phyloP scores from a whole-genome alignment of 371 early-diverging fungal genomes.

The Mucor racemosus region DNA sequence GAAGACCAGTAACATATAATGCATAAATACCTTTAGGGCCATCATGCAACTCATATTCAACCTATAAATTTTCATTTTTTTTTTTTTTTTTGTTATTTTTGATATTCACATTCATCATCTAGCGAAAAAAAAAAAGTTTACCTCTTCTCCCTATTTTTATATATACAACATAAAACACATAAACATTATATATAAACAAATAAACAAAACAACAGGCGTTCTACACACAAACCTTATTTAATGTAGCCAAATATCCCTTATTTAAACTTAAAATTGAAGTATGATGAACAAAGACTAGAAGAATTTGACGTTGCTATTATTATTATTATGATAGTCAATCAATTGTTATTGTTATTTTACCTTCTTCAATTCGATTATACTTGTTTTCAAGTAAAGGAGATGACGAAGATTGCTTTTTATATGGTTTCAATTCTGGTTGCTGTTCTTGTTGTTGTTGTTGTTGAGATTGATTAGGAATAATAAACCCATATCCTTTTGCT shows the following conservation, averaged over 20 bases:
- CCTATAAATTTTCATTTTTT: neutral
- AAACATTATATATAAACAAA: neutral
- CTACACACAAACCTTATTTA: conserved; percentile 12
- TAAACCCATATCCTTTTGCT: conserved; percentile 14
- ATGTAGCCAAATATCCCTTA: neutral
- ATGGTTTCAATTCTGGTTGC: neutral
- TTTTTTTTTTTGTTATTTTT: neutral
- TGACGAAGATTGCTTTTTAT: neutral
- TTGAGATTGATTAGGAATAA: neutral
- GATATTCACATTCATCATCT: neutral
- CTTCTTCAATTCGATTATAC: neutral
- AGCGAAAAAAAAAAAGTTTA: neutral
- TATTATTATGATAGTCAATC: neutral
- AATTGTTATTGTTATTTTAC: neutral
- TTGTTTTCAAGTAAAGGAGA: neutral
- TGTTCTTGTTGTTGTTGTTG: neutral
- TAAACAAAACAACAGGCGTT: neutral
- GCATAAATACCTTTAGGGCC: conserved; percentile 16
- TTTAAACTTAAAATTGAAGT: conserved; percentile 9
- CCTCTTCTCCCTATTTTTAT: conserved; percentile 13
- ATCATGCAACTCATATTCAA: conserved; percentile 11
- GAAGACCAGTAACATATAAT: conserved; percentile 5
- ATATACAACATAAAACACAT: conserved; percentile 2
- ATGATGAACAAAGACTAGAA: conserved; percentile 16
- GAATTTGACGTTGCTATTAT: neutral